These are phyloP conservation scores for Cytospora chrysosperma DNA, from an alignment of 2,329 filamentous ascomycete species.

Conservation along the genomic window DNA sequence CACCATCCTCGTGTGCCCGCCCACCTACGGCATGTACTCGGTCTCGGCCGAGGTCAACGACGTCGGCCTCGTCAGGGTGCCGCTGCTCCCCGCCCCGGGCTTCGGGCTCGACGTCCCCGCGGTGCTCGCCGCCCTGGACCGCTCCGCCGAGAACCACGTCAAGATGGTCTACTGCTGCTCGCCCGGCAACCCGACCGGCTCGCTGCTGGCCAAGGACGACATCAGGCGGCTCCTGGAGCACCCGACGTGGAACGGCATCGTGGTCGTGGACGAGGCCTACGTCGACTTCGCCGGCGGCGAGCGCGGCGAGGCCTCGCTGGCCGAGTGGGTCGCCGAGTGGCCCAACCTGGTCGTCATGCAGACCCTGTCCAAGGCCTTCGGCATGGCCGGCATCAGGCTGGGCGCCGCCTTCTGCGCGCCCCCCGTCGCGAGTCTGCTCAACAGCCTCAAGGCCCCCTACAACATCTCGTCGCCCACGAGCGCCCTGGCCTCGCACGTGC, in stretches of 20 bases:
- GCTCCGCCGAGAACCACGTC: conserved; percentile 52
- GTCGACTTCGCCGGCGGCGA: conserved; percentile 71
- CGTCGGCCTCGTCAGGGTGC: conserved; percentile 80
- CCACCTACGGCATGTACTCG: conserved; percentile 97
- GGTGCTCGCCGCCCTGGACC: conserved; percentile 64
- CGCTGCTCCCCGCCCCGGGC: conserved; percentile 66
- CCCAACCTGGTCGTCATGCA: conserved; percentile 98
- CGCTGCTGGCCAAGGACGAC: conserved; percentile 72
- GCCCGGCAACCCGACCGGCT: conserved; percentile 90
- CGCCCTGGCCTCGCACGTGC: conserved; percentile 71
- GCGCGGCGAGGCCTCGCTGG: conserved; percentile 70
- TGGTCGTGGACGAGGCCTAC: conserved; percentile 94
- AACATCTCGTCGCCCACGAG: conserved; percentile 90
- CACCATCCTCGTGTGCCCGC: conserved; percentile 90
- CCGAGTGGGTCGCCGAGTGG: conserved; percentile 88
- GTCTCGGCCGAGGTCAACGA: conserved; percentile 96
- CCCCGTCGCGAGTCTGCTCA: conserved; percentile 75
- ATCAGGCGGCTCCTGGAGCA: conserved; percentile 74
- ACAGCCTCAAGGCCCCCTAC: conserved; percentile 93
- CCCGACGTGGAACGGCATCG: conserved; percentile 90
- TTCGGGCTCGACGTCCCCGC: conserved; percentile 74
- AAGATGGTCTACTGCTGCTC: conserved; percentile 94
- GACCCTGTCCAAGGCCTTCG: conserved; percentile 97
- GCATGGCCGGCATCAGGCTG: conserved; percentile 87
- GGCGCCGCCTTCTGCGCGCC: conserved; percentile 80